A percentile compares a stretch with the other conserved stretches of the same genome.
Evolutionary conservation across 1,139 yeast genomes (phyloP).

Genomic region (Scheffersomyces illinoinensis): DNA sequence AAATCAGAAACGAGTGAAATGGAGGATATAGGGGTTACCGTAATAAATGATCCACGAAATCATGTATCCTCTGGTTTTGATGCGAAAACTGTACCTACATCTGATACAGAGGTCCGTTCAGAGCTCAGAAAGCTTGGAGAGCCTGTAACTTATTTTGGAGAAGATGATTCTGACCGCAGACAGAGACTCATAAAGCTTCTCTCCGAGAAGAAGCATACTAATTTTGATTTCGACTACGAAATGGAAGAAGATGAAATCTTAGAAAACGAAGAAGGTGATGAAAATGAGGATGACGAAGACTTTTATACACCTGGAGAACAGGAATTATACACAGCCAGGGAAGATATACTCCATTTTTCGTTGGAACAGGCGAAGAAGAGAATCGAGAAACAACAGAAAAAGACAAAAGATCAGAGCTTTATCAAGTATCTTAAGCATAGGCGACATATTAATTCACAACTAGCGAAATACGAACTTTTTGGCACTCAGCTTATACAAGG

Average conservation of each 20-base stretch:
- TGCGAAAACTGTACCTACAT: slow-evolving; percentile 51
- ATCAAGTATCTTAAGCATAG: slow-evolving; percentile 41
- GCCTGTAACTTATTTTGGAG: slow-evolving; percentile 62
- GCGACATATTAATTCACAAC: slow-evolving; percentile 39
- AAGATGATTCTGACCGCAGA: slow-evolving; percentile 62
- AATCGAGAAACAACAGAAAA: slow-evolving; percentile 24
- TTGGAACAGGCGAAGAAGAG: slow-evolving; percentile 47
- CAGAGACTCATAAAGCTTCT: slow-evolving; percentile 45
- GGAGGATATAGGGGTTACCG: slow-evolving; percentile 25
- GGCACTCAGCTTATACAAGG: slow-evolving; percentile 71
- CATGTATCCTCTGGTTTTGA: slow-evolving; percentile 2
- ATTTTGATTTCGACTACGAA: slow-evolving; percentile 18
- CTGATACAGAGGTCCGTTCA: slow-evolving; percentile 59
- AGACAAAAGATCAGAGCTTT: slow-evolving; percentile 22
- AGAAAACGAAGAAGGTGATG: slow-evolving; percentile 30
- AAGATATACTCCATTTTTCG: slow-evolving; percentile 52
- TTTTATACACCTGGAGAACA: slow-evolving; percentile 80
- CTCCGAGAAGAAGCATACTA: slow-evolving; percentile 27
- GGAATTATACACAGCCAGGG: slow-evolving; percentile 57
- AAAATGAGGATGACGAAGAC: slow-evolving; percentile 66
- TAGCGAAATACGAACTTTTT: slow-evolving; percentile 44
- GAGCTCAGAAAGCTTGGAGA: slow-evolving; percentile 53
- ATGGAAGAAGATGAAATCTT: slow-evolving; percentile 19
- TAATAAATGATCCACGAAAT: slow-evolving; percentile 20
- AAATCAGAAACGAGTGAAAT: slow-evolving; percentile 5